Evolutionary conservation across 257 asterid species (phyloP), one percentile per base, ranked within the genome.

Genomic region (Echium plantagineum): DNA sequence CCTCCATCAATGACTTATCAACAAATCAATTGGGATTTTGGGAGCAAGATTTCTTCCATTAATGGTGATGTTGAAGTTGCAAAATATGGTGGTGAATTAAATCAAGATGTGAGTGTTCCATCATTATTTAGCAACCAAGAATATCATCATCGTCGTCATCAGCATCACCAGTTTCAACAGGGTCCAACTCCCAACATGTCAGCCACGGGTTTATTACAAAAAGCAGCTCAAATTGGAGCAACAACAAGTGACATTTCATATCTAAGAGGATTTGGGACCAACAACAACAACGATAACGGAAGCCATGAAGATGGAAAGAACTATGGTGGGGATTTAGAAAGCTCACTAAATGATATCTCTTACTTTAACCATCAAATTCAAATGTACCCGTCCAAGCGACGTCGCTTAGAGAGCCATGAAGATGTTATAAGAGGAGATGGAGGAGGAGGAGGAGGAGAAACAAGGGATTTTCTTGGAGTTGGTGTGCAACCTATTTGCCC

Each of bases 401-500:
- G 85, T 28, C 85, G 74, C 58, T 7, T 69, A 60, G 38, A 35
- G 59, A 73, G 59, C 58, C 71, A 72, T 48, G 80, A 81, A 65
- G 82, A 67, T 15, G 7, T 54, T 20, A 42, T 58, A 24, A 24
- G 2, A 24, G 26, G 26, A 38, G n/a, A n/a, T n/a, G n/a, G n/a
- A n/a, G 48, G 48, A 0, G 13, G 48, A 7, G 48, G 48, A 13
- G 83, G 77, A 55, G 93, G 90, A 24, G 84, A 84, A 74, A 90
- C 97, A 4, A 87, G 97, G 79, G 97, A 87, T 70, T 90, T 90
- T 74, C 88, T 90, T 71, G 97, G 97, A 7, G 97, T 90, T 65
- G 96, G 97, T 52, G 74, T 76, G 18, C 94, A 81, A 30, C 55
- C 94, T 59, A 78, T 90, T 55, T 87, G 94, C 75, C 87, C 78